These are phyloP conservation scores for Debaryomyces sp. DNA, from an alignment of 1,139 yeast species.

Conservation along the genomic window DNA sequence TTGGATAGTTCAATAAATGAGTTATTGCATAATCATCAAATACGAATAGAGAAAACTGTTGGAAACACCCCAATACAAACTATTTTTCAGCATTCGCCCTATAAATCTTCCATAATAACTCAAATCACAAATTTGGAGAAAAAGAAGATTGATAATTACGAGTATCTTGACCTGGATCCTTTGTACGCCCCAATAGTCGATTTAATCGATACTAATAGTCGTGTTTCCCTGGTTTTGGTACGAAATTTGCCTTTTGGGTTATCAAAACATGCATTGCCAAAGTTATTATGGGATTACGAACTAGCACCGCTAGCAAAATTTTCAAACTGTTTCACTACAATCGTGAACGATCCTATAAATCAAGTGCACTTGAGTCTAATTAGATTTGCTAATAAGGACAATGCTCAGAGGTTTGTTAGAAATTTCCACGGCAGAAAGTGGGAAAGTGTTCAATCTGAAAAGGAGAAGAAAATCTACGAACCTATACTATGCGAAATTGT, in stretches of 20 bases:
- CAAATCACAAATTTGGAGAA: constrained; percentile 7
- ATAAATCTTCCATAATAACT: constrained; percentile 11
- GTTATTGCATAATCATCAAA: constrained; percentile 2
- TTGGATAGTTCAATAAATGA: constrained; percentile 16
- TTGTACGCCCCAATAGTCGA: constrained; percentile 14
- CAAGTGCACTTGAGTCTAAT: constrained; percentile 40
- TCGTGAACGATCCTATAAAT: constrained; percentile 29
- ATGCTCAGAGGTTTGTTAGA: constrained; percentile 57
- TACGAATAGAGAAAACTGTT: constrained; percentile 1
- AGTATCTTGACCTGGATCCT: constrained; percentile 13
- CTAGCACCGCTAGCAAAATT: constrained; percentile 21
- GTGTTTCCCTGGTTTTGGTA: constrained; percentile 33
- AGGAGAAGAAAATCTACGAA: constrained; percentile 36
- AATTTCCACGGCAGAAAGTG: constrained; percentile 54
- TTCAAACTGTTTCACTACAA: constrained; percentile 23
- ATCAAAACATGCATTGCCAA: constrained; percentile 31
- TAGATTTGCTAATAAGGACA: constrained; percentile 48
- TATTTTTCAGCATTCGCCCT: constrained; percentile 17
- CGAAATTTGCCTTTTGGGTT: constrained; percentile 46
- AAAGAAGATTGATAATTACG: constrained; percentile 8
- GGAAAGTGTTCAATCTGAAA: constrained; percentile 33
- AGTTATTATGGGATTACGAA: constrained; percentile 45
- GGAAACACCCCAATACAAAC: constrained; percentile 12
- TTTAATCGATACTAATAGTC: constrained; percentile 17
- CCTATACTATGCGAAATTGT: constrained; percentile 44